A percentile compares a stretch with the other conserved stretches of the same genome.
Evolutionary conservation across 306 rosid genomes (phyloP).

Genomic region (Acacia confusa): DNA sequence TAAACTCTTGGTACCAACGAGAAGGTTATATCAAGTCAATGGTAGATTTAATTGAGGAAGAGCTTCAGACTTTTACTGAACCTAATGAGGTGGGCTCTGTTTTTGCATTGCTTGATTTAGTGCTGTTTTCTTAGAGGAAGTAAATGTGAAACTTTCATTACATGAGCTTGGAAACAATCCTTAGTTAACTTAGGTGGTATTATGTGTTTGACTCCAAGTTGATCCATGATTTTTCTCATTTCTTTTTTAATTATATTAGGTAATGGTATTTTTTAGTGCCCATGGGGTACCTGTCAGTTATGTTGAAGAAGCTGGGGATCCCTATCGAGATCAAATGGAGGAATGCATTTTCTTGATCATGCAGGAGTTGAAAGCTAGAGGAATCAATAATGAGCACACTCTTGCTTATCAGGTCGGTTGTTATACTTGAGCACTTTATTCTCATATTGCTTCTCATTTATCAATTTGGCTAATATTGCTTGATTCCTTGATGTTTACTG

Average conservation of each 20-base stretch:
- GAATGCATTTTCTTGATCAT: constrained; percentile 87
- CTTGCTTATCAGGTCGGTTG: constrained; percentile 91
- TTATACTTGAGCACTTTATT: neutral
- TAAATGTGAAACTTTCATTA: neutral
- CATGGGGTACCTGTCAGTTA: constrained; percentile 98
- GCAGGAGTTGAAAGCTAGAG: constrained; percentile 94
- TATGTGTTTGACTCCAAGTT: constrained; percentile 16
- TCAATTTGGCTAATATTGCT: constrained; percentile 5
- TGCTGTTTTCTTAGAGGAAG: constrained; percentile 16
- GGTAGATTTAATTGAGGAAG: constrained; percentile 90
- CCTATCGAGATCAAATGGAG: constrained; percentile 97
- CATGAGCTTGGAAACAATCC: neutral
- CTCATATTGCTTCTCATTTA: constrained; percentile 7
- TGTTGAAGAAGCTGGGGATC: constrained; percentile 94
- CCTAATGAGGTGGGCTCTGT: constrained; percentile 69
- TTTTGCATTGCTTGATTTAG: constrained; percentile 24
- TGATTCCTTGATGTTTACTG: constrained; percentile 1
- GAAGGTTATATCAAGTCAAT: constrained; percentile 88
- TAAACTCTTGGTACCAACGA: constrained; percentile 94
- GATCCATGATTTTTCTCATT: constrained; percentile 15
- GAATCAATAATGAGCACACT: constrained; percentile 75
- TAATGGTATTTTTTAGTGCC: constrained; percentile 93
- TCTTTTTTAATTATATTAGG: constrained; percentile 45
- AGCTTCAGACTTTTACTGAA: constrained; percentile 61
- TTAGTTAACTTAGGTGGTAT: neutral